phyloP scores from a whole-genome alignment of 1,284 basidiomycete species.

The Cystobasidium pallidum region DNA sequence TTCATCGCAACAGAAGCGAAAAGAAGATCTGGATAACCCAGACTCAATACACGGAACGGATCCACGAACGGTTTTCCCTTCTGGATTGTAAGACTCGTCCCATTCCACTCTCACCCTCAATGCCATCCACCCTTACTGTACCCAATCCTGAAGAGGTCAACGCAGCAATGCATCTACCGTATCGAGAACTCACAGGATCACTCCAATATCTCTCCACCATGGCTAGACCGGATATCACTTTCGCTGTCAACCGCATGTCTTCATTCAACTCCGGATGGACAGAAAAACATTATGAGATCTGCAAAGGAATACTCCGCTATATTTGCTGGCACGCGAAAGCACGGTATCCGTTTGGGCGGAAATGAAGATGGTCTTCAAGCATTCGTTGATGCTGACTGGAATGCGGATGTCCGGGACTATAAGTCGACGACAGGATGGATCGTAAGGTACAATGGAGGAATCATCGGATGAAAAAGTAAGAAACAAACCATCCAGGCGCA shows the following conservation, averaged over 20 bases:
- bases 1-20: slow-evolving; percentile 26
- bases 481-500: slow-evolving; percentile 57
- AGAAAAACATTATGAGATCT: slow-evolving; percentile 57
- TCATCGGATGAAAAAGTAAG: slow-evolving; percentile 58
- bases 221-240: slow-evolving; percentile 59
- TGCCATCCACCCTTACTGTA: slow-evolving; percentile 13
- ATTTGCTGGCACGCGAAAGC: slow-evolving; percentile 61
- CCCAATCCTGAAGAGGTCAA: slow-evolving; percentile 7
- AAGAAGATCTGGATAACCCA: slow-evolving; percentile 50
- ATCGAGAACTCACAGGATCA: slow-evolving; percentile 55
- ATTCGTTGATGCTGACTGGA: slow-evolving; percentile 60
- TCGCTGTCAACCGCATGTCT: slow-evolving; percentile 57
- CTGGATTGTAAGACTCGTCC: slow-evolving; percentile 43
- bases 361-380: slow-evolving; percentile 53
- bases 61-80: slow-evolving; percentile 57
- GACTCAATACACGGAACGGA: slow-evolving; percentile 58
- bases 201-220: slow-evolving; percentile 57
- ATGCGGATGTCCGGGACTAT: slow-evolving; percentile 53
- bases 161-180: slow-evolving; percentile 42
- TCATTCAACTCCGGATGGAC: slow-evolving; percentile 54
- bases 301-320: slow-evolving; percentile 59
- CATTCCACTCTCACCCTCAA: slow-evolving; percentile 38
- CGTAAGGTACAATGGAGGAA: slow-evolving; percentile 54
- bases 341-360: slow-evolving; percentile 21
- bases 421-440: slow-evolving; percentile 58